These are phyloP conservation scores for Phyllosticta paracitricarpa DNA, from an alignment of 2,329 filamentous ascomycete species.

Conservation along the genomic window DNA sequence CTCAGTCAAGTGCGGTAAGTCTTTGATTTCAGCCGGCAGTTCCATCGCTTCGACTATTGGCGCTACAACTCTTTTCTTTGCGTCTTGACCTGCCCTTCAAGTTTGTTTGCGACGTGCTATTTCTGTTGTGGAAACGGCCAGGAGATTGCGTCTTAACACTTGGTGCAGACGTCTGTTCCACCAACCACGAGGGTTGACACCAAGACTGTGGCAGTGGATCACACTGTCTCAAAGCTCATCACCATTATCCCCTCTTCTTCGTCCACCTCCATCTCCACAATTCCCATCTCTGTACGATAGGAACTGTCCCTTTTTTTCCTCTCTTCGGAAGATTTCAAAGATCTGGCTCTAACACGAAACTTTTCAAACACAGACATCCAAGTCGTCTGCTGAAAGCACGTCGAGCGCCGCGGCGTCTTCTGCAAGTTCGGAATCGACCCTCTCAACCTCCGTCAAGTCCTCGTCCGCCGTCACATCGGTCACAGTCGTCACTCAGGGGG, in stretches of 20 bases:
- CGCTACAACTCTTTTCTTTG: background rate
- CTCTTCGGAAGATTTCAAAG: background rate
- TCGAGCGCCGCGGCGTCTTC: conserved; percentile 6
- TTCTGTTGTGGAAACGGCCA: background rate
- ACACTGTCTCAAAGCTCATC: background rate
- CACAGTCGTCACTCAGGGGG: conserved; percentile 34
- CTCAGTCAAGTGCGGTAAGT: conserved; percentile 8
- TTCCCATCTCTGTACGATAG: background rate
- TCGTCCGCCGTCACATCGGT: conserved; percentile 25
- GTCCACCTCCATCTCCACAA: background rate
- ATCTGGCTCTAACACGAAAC: background rate
- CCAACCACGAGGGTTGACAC: conserved; percentile 14
- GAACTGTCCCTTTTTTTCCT: conserved; percentile 5
- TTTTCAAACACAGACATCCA: background rate
- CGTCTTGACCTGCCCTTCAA: background rate
- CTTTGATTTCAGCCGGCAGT: background rate
- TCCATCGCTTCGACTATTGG: background rate
- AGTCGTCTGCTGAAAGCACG: background rate
- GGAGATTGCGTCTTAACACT: background rate
- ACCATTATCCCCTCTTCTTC: background rate
- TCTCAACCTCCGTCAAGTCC: conserved; percentile 13
- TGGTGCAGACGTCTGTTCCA: conserved; percentile 11
- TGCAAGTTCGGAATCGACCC: conserved; percentile 9
- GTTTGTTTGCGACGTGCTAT: background rate
- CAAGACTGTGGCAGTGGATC: conserved; percentile 15